Percentiles rank a stretch among this genome's conserved stretches.
Evolutionary conservation across 495 filamentous ascomycete genomes (phyloP).

Genomic region (Parathielavia hyrcaniae): DNA sequence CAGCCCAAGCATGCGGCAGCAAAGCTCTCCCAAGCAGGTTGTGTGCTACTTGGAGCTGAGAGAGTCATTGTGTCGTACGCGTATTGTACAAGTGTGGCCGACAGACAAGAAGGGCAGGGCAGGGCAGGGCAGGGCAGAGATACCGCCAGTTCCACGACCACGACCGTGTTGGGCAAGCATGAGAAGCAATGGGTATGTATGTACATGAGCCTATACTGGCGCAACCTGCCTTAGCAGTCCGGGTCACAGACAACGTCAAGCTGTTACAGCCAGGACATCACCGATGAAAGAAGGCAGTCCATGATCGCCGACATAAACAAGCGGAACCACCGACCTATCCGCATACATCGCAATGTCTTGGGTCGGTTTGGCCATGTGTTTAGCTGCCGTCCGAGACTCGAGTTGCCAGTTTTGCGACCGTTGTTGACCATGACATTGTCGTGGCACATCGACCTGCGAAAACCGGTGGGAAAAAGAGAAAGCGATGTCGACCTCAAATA

Average conservation of each 20-base stretch:
- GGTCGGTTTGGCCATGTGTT: not conserved
- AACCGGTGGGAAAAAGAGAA: not conserved
- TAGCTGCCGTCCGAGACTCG: not conserved
- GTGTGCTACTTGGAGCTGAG: no score
- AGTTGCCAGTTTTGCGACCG: not conserved
- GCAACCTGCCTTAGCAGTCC: not conserved
- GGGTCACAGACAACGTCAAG: not conserved
- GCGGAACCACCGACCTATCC: conserved; percentile 3
- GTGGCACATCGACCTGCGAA: not conserved
- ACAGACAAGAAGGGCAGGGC: not conserved
- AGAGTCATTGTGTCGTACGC: no score
- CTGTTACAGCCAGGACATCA: not conserved
- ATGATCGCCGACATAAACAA: not conserved
- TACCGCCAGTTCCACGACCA: no score
- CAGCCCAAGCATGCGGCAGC: no score
- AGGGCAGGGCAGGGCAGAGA: not conserved
- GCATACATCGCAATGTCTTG: not conserved
- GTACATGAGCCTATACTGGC: not conserved
- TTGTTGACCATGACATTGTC: conserved; percentile 5
- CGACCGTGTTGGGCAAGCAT: not conserved
- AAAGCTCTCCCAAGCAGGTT: no score
- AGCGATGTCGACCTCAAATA: conserved; percentile 40
- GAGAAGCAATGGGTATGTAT: no score
- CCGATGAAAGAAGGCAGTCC: not conserved
- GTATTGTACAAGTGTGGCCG: no score